These are phyloP conservation scores for Metschnikowia amazonensis DNA, from an alignment of 805 yeast species.

Conservation along the genomic window DNA sequence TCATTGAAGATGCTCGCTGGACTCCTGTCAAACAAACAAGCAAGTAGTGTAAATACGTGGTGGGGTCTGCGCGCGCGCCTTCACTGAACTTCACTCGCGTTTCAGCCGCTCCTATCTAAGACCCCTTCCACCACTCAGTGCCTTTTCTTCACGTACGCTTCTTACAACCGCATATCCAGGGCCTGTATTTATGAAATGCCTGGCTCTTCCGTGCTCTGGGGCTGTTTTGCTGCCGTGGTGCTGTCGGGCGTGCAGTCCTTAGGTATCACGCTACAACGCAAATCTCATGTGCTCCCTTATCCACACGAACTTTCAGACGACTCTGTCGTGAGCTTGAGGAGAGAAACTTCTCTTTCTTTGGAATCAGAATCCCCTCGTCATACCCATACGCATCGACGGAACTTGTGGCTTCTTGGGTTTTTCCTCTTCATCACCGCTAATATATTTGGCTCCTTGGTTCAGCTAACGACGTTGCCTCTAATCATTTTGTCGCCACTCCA, in stretches of 20 bases:
- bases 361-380: constrained; percentile 17
- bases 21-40: not conserved
- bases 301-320: constrained; percentile 13
- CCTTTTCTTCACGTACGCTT: not conserved
- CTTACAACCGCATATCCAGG: not conserved
- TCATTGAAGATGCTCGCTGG: not conserved
- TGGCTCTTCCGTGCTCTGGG: constrained; percentile 26
- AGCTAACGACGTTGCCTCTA: constrained; percentile 78
- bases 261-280: constrained; percentile 78
- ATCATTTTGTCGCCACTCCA: constrained; percentile 79
- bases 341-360: constrained; percentile 6
- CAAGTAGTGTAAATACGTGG: not conserved
- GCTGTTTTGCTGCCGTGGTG: constrained; percentile 65
- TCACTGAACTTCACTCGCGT: not conserved
- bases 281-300: constrained; percentile 53
- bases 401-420: constrained; percentile 76
- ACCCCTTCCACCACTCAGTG: not conserved
- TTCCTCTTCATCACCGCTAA: constrained; percentile 67
- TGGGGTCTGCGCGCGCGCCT: constrained; percentile 4
- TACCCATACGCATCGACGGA: constrained; percentile 40
- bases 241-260: constrained; percentile 78
- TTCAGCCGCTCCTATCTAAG: not conserved
- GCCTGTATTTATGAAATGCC: constrained; percentile 7
- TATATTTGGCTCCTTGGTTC: constrained; percentile 76
- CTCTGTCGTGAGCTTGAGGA: constrained; percentile 10